Evolutionary conservation across 1,284 basidiomycete species (phyloP), one percentile per base, ranked within the genome.

Genomic region (Fistulina hepatica): DNA sequence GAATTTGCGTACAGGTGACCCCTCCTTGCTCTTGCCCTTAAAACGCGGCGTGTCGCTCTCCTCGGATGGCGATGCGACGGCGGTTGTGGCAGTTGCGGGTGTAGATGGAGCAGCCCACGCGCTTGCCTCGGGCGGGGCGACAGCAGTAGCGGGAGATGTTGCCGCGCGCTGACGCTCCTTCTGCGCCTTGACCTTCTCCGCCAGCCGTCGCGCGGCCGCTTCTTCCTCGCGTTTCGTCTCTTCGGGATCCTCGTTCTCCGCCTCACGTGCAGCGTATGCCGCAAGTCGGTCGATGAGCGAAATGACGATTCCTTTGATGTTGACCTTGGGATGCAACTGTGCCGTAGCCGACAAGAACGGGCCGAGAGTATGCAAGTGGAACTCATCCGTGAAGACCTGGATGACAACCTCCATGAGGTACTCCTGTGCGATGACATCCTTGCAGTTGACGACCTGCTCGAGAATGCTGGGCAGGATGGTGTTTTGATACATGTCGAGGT

Each of bases 341-440:
- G 92, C 91, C 0, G 90, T 93, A 0, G 92, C 88, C 2, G 85
- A 84, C 11, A 97, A 72, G 74, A 97, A 97, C 0, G 88, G 88
- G 0, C 84, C 84, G 13, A 97, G 77, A 0, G 88, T 81, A 52
- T 93, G 85, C 0, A 97, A 71, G 55, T 97, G 93, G 61, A 95
- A 95, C 53, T 95, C 92, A 58, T 95, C 91, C 8, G 90, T 89
- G 59, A 97, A 97, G 11, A 97, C 91, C 84, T 88, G 49, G 47
- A 97, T 97, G 44, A 97, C 89, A 5, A 95, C 92, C 58, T 97
- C 92, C 92, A 97, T 97, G 27, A 97, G 62, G 58, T 97, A 97
- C 53, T 97, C 93, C 57, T 97, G 92, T 0, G 93, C 92, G 44
- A 97, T 95, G 36, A 93, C 84, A 53, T 97, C 92, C 56, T 93